A percentile compares a stretch with the other conserved stretches of the same genome.
Evolutionary conservation across 768 basidiomycete species (phyloP).

Genomic region (Boletus rubropictus): DNA sequence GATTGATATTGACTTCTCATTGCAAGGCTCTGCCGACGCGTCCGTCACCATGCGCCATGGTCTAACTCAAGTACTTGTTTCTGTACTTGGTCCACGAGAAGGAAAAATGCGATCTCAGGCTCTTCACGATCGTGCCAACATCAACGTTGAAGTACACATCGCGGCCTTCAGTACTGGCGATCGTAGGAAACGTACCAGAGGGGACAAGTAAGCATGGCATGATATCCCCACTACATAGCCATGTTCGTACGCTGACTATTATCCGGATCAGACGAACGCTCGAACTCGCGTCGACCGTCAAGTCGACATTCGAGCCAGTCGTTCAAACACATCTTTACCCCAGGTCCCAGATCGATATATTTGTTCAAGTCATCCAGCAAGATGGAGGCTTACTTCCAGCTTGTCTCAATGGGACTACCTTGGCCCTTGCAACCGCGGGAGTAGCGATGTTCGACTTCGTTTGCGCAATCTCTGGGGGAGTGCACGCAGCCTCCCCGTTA

Average conservation of each 20-base stretch:
- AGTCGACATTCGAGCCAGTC: constrained; percentile 94
- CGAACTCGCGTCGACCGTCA: constrained; percentile 82
- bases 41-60: constrained; percentile 82
- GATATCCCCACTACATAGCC: neutral
- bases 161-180: constrained; percentile 86
- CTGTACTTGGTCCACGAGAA: constrained; percentile 91
- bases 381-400: constrained; percentile 90
- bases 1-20: constrained; percentile 70
- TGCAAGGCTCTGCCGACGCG: constrained; percentile 77
- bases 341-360: constrained; percentile 90
- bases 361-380: constrained; percentile 87
- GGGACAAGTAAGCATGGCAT: constrained; percentile 71
- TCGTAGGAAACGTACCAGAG: constrained; percentile 64
- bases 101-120: constrained; percentile 74
- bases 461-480: constrained; percentile 83
- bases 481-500: constrained; percentile 73
- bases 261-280: constrained; percentile 59
- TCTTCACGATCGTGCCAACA: constrained; percentile 78
- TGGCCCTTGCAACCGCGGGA: constrained; percentile 86
- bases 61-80: constrained; percentile 80
- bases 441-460: constrained; percentile 89
- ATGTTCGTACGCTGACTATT: constrained; percentile 1
- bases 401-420: constrained; percentile 90
- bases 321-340: constrained; percentile 89
- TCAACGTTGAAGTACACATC: constrained; percentile 86